Evolutionary conservation across 306 rosid genomes (phyloP).

Genomic region (Senna tora): DNA sequence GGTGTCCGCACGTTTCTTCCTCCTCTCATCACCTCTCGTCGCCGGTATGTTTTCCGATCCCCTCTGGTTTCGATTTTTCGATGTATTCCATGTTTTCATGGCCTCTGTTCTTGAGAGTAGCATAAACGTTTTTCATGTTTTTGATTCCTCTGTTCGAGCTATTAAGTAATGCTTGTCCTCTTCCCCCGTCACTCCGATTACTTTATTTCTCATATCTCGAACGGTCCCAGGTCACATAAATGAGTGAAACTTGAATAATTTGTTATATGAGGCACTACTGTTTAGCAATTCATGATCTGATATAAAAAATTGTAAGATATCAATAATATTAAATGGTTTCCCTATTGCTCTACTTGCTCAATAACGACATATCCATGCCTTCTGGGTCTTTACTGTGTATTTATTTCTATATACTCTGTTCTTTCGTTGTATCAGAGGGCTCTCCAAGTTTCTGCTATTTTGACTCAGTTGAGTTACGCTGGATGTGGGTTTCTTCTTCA

Average conservation of each 20-base stretch:
- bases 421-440: slow-evolving; percentile 37
- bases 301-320: no score
- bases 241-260: slow-evolving; percentile 17
- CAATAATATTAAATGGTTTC: not conserved
- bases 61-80: no score
- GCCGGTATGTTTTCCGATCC: no score
- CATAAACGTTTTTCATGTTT: no score
- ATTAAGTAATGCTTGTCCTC: no score
- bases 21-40: no score
- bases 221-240: not conserved
- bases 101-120: no score
- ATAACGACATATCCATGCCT: not conserved
- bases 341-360: not conserved
- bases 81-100: no score
- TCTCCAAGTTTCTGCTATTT: slow-evolving; percentile 34
- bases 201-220: not conserved
- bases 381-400: slow-evolving; percentile 31
- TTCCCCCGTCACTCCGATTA: no score
- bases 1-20: no score
- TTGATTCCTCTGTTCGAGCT: no score
- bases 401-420: slow-evolving; percentile 34
- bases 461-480: slow-evolving; percentile 39
- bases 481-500: slow-evolving; percentile 55
- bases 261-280: no score
- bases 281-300: not conserved